These are phyloP conservation scores for Fusarium sp. DNA, from an alignment of 2,329 filamentous ascomycete genomes.

Conservation along the genomic window DNA sequence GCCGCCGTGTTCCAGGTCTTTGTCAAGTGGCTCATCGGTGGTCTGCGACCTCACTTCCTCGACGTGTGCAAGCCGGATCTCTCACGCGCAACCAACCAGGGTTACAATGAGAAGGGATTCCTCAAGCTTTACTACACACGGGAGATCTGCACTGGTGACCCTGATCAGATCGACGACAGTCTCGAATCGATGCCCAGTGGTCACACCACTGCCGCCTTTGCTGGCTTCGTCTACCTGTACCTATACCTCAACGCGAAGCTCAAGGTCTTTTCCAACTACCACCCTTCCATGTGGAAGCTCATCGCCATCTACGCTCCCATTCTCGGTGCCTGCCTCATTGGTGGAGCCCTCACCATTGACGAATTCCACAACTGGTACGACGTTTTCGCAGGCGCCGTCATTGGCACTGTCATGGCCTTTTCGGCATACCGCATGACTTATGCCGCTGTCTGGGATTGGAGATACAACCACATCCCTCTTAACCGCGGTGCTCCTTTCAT, in stretches of 20 bases:
- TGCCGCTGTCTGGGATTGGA: slow-evolving; percentile 76
- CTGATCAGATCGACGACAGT: slow-evolving; percentile 67
- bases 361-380: slow-evolving; percentile 79
- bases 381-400: slow-evolving; percentile 71
- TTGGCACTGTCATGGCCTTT: slow-evolving; percentile 73
- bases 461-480: slow-evolving; percentile 75
- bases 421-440: slow-evolving; percentile 75
- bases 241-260: slow-evolving; percentile 80
- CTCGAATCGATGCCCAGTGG: slow-evolving; percentile 77
- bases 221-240: slow-evolving; percentile 72
- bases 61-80: slow-evolving; percentile 71
- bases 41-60: slow-evolving; percentile 73
- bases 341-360: slow-evolving; percentile 72
- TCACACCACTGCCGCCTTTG: slow-evolving; percentile 74
- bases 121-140: slow-evolving; percentile 72
- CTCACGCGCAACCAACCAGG: slow-evolving; percentile 54
- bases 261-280: slow-evolving; percentile 76
- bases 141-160: slow-evolving; percentile 69
- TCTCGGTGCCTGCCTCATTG: slow-evolving; percentile 70
- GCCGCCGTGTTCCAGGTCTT: slow-evolving; percentile 78
- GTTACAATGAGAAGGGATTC: slow-evolving; percentile 63
- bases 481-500: slow-evolving; percentile 67
- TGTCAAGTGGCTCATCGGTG: slow-evolving; percentile 75
- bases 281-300: slow-evolving; percentile 76
- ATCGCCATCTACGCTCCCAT: slow-evolving; percentile 68